Evolutionary conservation across 2,329 filamentous ascomycete genomes (phyloP), one percentile per base, ranked within the genome.

Genomic region (Venturia effusa): DNA sequence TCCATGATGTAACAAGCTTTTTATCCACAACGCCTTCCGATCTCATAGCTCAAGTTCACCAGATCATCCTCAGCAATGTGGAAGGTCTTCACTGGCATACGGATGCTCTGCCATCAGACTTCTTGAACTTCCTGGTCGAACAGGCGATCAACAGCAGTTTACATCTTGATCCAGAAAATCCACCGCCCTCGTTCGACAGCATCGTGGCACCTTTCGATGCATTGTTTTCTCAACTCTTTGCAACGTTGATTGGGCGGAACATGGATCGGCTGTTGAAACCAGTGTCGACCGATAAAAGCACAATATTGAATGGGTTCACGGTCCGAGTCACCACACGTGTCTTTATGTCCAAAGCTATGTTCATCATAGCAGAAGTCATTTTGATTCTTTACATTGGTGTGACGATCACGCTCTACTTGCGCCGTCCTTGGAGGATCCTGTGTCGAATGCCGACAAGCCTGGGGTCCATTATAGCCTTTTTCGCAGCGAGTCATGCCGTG

Each of bases 391-490:
- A 84, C 54, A 67, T 79, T 0, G 8, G 80, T 0, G 76, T 79
- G 0, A 76, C 79, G 0, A n/a, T 77, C 0, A 0, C 73, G 0
- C 74, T 84, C 4, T 86, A 84, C 63, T 15, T 70, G 0, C 67
- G 71, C 0, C 67, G 78, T 0, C 75, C 80, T 0, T 74, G 73
- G 1, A 72, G 73, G 2, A 78, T 80, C 24, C 71, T 86, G 0
- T 78, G 82, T 0, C 72, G 80, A 0, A 72, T 86, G 70, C 84
- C 83, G 0, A 81, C 80, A 0, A 80, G 75, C 0, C 72, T 85
- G 0, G 83, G 76, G 0, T 78, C 80, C 0, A 66, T 80, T 0
- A 69, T 85, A 0, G 76, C 78, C 0, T 79, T 79, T 45, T 74
- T 83, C 1, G 79, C 80, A 0, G 77, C 80, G 0, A 83, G 82